Evolutionary conservation across 805 yeast genomes (phyloP).

Genomic region (Teunomyces kruisii): DNA sequence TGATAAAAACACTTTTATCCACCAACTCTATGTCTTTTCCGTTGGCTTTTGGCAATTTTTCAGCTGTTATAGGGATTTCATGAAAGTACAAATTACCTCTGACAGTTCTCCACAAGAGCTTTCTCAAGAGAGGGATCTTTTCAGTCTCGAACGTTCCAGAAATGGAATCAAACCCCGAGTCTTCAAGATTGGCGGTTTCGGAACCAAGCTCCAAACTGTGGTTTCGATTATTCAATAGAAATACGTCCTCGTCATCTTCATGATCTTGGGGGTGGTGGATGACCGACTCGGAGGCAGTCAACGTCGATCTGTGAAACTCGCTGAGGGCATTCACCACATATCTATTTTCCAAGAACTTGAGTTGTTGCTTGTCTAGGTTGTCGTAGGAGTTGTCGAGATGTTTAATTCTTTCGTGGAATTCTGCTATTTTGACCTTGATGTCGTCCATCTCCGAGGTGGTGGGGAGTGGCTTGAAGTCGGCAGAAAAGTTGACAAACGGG

Average conservation of each 20-base stretch:
- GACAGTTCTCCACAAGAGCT: constrained; percentile 43
- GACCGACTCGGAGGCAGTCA: constrained; percentile 6
- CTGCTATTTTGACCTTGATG: constrained; percentile 22
- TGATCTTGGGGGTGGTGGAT: constrained; percentile 7
- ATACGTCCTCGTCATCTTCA: constrained; percentile 31
- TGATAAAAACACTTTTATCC: constrained; percentile 37
- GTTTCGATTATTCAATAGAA: constrained; percentile 22
- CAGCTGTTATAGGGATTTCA: constrained; percentile 32
- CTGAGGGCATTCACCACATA: constrained; percentile 31
- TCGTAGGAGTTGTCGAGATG: constrained; percentile 38
- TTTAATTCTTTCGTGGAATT: constrained; percentile 29
- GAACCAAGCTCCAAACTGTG: constrained; percentile 21
- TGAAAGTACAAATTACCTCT: constrained; percentile 43
- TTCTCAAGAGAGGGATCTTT: constrained; percentile 37
- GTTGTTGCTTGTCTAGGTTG: constrained; percentile 22
- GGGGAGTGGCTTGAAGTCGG: constrained; percentile 52
- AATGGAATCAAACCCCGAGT: constrained; percentile 29
- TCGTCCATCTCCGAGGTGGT: constrained; percentile 36
- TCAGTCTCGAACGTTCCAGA: constrained; percentile 36
- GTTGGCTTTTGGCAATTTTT: constrained; percentile 14
- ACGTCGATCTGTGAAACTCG: constrained; percentile 30
- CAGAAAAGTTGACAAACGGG: constrained; percentile 29
- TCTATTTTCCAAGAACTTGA: constrained; percentile 33
- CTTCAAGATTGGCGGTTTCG: constrained; percentile 21
- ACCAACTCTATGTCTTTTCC: constrained; percentile 16